A percentile compares a stretch with the other conserved stretches of the same genome.
phyloP scores from a whole-genome alignment of 768 basidiomycete genomes.

The Paxillus ammoniavirescens region DNA sequence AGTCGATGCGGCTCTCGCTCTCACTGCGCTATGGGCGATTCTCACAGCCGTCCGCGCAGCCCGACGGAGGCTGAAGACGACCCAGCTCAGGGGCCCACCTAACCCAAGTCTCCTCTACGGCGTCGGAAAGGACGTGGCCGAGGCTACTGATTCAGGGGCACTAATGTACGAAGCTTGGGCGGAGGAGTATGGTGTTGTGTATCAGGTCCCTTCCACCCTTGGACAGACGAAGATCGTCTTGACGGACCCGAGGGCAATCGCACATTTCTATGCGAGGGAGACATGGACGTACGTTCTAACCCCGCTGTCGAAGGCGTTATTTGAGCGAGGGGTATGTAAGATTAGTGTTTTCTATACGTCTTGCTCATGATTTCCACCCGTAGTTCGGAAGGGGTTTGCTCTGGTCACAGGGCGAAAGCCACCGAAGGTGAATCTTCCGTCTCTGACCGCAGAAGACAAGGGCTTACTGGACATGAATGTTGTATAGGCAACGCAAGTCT shows the following conservation, averaged over 20 bases:
- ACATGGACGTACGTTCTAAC: slow-evolving; percentile 36
- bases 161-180: slow-evolving; percentile 46
- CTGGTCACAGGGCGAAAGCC: slow-evolving; percentile 41
- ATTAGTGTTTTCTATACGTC: not conserved
- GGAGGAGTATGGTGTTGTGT: slow-evolving; percentile 46
- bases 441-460: slow-evolving; percentile 20
- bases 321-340: slow-evolving; percentile 25
- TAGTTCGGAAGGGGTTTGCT: slow-evolving; percentile 38
- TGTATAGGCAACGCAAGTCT: slow-evolving; percentile 34
- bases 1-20: not conserved
- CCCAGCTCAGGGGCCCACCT: slow-evolving; percentile 20
- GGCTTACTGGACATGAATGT: not conserved
- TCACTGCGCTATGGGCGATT: slow-evolving; percentile 1
- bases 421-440: slow-evolving; percentile 33
- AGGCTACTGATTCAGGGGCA: slow-evolving; percentile 25
- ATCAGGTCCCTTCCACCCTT: slow-evolving; percentile 36
- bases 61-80: slow-evolving; percentile 13
- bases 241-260: slow-evolving; percentile 48
- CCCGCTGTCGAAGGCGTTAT: slow-evolving; percentile 15
- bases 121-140: not conserved
- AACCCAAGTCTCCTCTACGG: slow-evolving; percentile 19
- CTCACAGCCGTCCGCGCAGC: slow-evolving; percentile 5
- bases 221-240: slow-evolving; percentile 37
- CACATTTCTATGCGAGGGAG: slow-evolving; percentile 50
- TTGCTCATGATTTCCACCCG: not conserved